phyloP scores from a whole-genome alignment of 768 basidiomycete genomes.

The Pleurotus tuber-regium region DNA sequence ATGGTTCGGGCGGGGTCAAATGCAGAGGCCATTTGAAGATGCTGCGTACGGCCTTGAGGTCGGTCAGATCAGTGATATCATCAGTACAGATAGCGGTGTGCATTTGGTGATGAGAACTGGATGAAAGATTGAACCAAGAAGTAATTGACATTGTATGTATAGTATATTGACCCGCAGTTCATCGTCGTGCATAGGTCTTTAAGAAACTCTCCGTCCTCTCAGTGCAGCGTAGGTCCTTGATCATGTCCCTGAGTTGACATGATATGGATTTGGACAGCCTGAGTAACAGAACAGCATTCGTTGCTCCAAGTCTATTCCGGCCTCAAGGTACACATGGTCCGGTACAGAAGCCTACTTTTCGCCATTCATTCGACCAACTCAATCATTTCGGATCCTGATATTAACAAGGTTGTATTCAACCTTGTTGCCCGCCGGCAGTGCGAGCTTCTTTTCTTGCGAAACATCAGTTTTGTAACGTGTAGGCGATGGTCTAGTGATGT shows the following conservation, averaged over 20 bases:
- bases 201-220: neutral
- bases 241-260: no score
- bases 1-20: constrained; percentile 78
- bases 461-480: no score
- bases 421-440: neutral
- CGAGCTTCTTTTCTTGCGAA: no score
- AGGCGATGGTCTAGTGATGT: no score
- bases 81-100: constrained; percentile 92
- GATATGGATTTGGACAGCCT: no score
- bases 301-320: no score
- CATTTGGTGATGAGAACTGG: constrained; percentile 90
- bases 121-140: constrained; percentile 29
- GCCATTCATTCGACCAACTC: no score
- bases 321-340: no score
- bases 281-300: no score
- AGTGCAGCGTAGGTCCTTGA: no score
- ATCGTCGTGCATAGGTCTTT: neutral
- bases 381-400: neutral
- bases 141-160: neutral
- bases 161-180: neutral
- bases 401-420: neutral
- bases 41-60: constrained; percentile 71
- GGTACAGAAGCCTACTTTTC: no score
- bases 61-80: constrained; percentile 76
- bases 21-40: constrained; percentile 98